Conservation (phyloP, 2,329 filamentous ascomycete species). For the Aureobasidium musti region DNA sequence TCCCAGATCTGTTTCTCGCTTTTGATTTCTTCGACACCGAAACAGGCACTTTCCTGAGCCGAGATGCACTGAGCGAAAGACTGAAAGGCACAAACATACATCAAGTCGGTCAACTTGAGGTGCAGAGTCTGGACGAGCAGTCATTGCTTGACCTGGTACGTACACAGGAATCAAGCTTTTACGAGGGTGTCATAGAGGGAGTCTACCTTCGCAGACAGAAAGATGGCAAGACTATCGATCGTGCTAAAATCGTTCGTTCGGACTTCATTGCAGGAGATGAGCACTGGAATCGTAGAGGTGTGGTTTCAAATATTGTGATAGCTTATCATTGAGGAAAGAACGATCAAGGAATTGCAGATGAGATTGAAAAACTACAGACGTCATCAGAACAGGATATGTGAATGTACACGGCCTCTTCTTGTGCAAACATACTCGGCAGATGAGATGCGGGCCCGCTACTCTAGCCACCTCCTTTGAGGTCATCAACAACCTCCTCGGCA, state of each 20-base stretch:
- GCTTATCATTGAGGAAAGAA: background rate
- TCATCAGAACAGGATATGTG: no score
- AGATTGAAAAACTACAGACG: no score
- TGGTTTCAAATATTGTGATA: background rate
- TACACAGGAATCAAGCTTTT: conserved; percentile 5
- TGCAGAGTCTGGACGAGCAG: background rate
- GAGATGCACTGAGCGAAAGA: conserved; percentile 5
- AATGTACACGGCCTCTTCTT: no score
- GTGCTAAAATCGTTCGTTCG: conserved; percentile 30
- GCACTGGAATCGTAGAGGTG: conserved; percentile 5
- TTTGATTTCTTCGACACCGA: conserved; percentile 30
- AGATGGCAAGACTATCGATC: conserved; percentile 21
- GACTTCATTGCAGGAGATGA: conserved; percentile 30
- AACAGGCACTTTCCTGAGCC: conserved; percentile 11
- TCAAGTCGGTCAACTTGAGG: background rate
- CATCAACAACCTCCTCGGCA: no score
- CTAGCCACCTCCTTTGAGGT: no score
- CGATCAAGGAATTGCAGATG: background rate
- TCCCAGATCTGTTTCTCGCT: conserved; percentile 28
- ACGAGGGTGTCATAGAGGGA: conserved; percentile 27
- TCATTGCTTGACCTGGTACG: conserved; percentile 13
- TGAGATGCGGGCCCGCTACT: no score
- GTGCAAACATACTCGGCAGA: no score
- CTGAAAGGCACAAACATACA: conserved; percentile 23
- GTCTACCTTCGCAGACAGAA: conserved; percentile 30